Evolutionary conservation across 2,329 filamentous ascomycete species (phyloP), one percentile per base, ranked within the genome.

Genomic region (Trichoderma sp.): DNA sequence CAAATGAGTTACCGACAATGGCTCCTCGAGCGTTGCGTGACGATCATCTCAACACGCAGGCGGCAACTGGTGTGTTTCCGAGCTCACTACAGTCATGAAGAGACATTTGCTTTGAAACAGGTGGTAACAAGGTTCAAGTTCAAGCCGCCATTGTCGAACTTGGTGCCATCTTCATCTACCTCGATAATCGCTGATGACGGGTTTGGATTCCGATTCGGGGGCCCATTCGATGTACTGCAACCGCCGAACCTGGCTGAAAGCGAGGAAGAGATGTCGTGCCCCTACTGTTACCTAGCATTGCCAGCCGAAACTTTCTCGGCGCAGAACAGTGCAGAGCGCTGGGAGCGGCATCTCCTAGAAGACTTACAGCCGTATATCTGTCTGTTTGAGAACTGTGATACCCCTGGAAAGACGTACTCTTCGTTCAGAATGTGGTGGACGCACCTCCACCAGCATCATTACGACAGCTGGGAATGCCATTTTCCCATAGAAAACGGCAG

Each of bases 101-200:
- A 50, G 41, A 21, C 18, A 9, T 50, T 50, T n/a, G 41, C 3
- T 4, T 50, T 8, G 18, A 1, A 50, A 18, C 7, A 2, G 7
- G 4, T 2, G 1, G 18, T n/a, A 8, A 21, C 18, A n/a, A 50
- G 18, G 3, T 50, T 50, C 31, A 33, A 33, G 3, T 50, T 50
- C 31, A 33, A 33, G 31, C 18, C 16, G 41, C 41, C 18, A 50
- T 1, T 5, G 18, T 18, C 41, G 18, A n/a, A 4, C 16, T 21
- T 18, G 18, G 41, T 18, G 18, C 3, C 7, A 50, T 50, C 18
- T 6, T 50, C 41, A n/a, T 50, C 41, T 50, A 1, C 6, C 18
- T 1, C 7, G 41, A 0, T 2, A n/a, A 9, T n/a, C 41, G 18
- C 41, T 1, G 8, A 50, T 50, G 1, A 2, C 7, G 3, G 41